Percentiles rank a stretch among this genome's conserved stretches.
Evolutionary conservation across 305 asterid genomes (phyloP).

Genomic region (Fraxinus greggii): DNA sequence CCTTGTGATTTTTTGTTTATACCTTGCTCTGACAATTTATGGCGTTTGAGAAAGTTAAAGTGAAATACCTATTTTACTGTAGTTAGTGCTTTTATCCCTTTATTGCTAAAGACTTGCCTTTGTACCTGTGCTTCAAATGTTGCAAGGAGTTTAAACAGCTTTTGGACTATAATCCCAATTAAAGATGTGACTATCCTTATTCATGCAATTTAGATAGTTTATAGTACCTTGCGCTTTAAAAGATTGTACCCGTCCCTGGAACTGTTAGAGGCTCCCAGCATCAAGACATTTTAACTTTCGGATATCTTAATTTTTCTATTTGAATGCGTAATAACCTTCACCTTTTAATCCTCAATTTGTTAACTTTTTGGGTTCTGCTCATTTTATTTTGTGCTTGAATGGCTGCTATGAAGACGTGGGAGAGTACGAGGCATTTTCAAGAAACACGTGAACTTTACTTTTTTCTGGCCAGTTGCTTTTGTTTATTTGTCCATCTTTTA

Average conservation of each 20-base stretch:
- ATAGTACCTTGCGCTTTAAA: not conserved
- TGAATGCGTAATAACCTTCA: not conserved
- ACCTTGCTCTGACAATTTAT: not conserved
- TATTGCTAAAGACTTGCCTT: not conserved
- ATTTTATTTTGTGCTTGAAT: not conserved
- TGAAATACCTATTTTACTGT: not conserved
- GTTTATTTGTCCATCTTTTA: not conserved
- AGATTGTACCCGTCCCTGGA: not conserved
- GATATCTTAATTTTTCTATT: not conserved
- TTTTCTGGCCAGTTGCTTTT: not conserved
- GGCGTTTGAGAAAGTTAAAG: not conserved
- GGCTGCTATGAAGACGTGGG: not conserved
- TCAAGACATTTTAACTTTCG: not conserved
- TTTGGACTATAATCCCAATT: not conserved
- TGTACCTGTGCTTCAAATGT: not conserved
- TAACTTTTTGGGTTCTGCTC: not conserved
- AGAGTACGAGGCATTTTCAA: not conserved
- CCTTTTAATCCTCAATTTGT: not conserved
- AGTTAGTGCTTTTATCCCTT: not conserved
- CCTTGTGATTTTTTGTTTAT: not conserved
- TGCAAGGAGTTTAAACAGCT: not conserved
- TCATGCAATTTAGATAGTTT: not conserved
- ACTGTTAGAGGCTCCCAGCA: not conserved
- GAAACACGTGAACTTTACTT: not conserved
- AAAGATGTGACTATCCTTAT: not conserved